Evolutionary conservation across 2,329 filamentous ascomycete species (phyloP), one percentile per base, ranked within the genome.

Genomic region (Ascochyta koolunga): DNA sequence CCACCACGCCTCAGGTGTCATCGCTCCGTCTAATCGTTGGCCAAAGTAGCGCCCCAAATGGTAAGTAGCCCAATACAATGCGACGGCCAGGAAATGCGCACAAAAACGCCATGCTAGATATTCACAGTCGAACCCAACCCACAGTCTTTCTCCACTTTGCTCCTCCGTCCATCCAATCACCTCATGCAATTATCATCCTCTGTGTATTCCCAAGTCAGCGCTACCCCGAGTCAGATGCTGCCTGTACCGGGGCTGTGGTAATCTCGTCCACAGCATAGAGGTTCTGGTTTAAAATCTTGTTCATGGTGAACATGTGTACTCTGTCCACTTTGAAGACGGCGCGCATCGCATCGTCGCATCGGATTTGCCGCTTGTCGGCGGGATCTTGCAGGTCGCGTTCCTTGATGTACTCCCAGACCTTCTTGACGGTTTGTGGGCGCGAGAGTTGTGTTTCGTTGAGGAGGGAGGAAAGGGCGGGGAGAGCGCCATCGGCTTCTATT

Each of bases 291-390:
- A 98, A 86, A 15, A 96, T 85, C 80, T 97, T 97, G 81, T 96
- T 98, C 93, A 99, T 98, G 64, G 91, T 93, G 76, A 99, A 99
- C 95, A 99, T 99, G 77, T 98, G 91, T 43, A 99, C 89, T 68
- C 85, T 90, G 68, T 92, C 86, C 69, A 89, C 85, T 75, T 96
- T 96, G 80, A 99, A 99, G 7, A 99, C 89, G 6, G 89, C 89
- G 56, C 90, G 87, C 89, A 99, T 89, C 64, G 86, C 87, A 21
- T 96, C 91, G 76, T 99, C 95, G 77, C 95, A 99, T 24, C 86
- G 80, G 60, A 99, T 99, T 65, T 96, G 91, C 19, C 95, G 89
- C 75, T 93, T 93, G 78, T 99, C 93, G 60, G 76, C 86, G 0
- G 93, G 93, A 64, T 98, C 93, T 76, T 99, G 95, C 5, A 99